phyloP scores from a whole-genome alignment of 2,329 filamentous ascomycete species.

The Plectosphaerella cucumerina region DNA sequence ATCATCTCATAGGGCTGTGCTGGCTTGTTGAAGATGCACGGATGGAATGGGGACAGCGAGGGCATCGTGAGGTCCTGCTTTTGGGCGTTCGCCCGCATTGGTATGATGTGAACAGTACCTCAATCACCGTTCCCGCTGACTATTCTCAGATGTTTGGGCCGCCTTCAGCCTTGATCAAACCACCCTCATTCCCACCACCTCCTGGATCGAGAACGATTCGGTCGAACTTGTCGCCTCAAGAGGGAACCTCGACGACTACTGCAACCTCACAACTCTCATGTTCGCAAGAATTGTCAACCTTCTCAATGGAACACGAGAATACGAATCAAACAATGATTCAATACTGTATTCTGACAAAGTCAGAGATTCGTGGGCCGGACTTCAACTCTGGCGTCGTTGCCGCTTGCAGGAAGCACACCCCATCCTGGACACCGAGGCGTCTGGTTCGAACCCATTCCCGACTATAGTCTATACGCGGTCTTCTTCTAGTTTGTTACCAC shows the following conservation, averaged over 20 bases:
- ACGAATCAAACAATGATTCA: too few species aligned
- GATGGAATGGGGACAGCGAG: conserved; percentile 5
- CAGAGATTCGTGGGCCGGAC: conserved; percentile 1
- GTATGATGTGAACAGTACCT: neutral
- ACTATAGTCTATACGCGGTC: neutral
- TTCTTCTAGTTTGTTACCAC: neutral
- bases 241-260: conserved; percentile 9
- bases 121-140: neutral
- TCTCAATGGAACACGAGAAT: neutral
- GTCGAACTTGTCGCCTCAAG: neutral
- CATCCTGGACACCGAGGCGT: neutral
- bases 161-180: conserved; percentile 7
- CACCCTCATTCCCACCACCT: conserved; percentile 8
- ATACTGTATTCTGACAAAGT: neutral
- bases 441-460: neutral
- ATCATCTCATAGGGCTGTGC: conserved; percentile 13
- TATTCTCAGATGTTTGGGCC: conserved; percentile 7
- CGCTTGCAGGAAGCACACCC: neutral
- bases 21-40: conserved; percentile 1
- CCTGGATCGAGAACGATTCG: conserved; percentile 10
- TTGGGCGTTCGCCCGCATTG: conserved; percentile 10
- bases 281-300: conserved; percentile 9
- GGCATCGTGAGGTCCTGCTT: conserved; percentile 10
- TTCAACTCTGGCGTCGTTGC: neutral
- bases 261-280: conserved; percentile 7